A percentile compares a stretch with the other conserved stretches of the same genome.
These are phyloP conservation scores for Malus hybrid DNA, from an alignment of 331 rosid genomes.

Conservation along the genomic window DNA sequence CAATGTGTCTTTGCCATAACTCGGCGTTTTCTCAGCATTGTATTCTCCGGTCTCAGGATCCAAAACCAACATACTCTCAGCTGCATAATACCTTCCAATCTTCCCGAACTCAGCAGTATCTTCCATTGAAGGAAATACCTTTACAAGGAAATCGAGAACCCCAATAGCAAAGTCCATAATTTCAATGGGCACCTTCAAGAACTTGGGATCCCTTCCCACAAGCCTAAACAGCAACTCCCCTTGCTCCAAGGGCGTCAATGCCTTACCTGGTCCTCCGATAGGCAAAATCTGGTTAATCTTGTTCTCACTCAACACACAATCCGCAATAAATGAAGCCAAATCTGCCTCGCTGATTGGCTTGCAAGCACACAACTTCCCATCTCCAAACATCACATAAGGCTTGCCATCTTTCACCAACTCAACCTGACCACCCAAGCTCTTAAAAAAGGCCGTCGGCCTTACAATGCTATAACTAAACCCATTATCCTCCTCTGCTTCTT, in stretches of 20 bases:
- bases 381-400: conserved; percentile 98
- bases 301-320: conserved; percentile 56
- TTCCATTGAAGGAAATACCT: conserved; percentile 65
- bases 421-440: conserved; percentile 91
- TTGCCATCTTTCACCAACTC: conserved; percentile 88
- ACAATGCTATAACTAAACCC: conserved; percentile 68
- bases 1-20: conserved; percentile 82
- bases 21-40: conserved; percentile 75
- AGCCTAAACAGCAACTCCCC: conserved; percentile 71
- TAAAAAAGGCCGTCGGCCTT: conserved; percentile 83
- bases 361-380: conserved; percentile 81
- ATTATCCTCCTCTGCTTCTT: conserved; percentile 40
- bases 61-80: conserved; percentile 79
- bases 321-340: conserved; percentile 75
- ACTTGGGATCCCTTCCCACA: conserved; percentile 66
- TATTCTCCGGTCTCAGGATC: conserved; percentile 82
- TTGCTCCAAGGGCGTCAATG: conserved; percentile 81
- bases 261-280: conserved; percentile 82
- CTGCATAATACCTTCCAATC: conserved; percentile 92
- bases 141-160: conserved; percentile 57
- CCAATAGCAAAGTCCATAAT: conserved; percentile 82
- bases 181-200: conserved; percentile 78
- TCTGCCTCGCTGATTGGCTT: conserved; percentile 78
- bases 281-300: conserved; percentile 64
- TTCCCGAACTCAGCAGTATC: conserved; percentile 84